Conservation (phyloP, 202 grass and related monocot species). For the Thinopyrum obtusiflorum region DNA sequence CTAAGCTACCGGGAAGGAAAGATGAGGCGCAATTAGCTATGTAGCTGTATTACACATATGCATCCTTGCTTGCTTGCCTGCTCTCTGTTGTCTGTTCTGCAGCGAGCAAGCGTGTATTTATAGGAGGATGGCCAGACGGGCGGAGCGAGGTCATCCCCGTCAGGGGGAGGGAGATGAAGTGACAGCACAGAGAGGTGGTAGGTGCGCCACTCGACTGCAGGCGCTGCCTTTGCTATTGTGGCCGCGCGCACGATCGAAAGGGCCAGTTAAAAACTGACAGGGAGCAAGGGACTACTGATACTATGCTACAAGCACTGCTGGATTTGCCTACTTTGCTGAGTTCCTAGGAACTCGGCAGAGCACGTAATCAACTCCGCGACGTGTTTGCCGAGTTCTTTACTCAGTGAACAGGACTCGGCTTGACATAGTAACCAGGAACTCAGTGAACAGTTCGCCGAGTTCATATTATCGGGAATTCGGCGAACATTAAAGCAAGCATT, state of each 20-base stretch:
- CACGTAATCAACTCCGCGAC: no score
- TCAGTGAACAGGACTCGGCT: no score
- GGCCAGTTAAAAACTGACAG: neutral
- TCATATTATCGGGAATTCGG: no score
- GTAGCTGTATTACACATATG: neutral
- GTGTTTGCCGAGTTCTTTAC: no score
- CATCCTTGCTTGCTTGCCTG: constrained; percentile 11
- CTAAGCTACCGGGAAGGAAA: neutral
- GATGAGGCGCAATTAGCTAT: neutral
- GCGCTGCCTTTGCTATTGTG: constrained; percentile 5
- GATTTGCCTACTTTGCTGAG: no score
- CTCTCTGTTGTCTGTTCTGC: constrained; percentile 27
- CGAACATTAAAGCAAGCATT: no score
- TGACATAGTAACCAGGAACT: no score
- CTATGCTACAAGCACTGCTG: neutral
- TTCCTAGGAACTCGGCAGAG: no score
- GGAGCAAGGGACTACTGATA: neutral
- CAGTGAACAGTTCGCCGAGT: no score
- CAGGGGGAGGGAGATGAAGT: neutral
- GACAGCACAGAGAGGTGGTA: constrained; percentile 6
- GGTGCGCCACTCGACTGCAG: neutral
- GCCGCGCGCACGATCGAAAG: neutral
- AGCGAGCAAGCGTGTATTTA: constrained; percentile 32
- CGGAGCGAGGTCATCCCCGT: neutral
- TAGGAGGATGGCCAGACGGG: constrained; percentile 22